Conservation (phyloP, 331 rosid species). For the Dryas integrifolia region DNA sequence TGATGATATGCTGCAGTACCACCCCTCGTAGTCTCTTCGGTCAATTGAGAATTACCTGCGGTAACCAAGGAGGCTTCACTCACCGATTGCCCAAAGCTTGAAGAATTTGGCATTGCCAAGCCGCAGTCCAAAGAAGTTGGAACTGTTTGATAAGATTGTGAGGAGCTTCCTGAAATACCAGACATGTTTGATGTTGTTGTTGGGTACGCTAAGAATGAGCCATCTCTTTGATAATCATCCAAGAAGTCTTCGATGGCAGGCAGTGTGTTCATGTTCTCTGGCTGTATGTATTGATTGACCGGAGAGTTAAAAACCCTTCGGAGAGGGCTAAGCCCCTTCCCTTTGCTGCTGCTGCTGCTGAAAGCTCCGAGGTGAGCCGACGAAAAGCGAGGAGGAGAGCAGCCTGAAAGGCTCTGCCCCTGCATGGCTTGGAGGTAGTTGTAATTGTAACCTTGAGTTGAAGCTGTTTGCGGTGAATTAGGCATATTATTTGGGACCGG, state of each 20-base stretch:
- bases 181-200: conserved; percentile 29
- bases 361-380: conserved; percentile 52
- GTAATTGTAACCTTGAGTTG: conserved; percentile 39
- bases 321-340: conserved; percentile 85
- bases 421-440: conserved; percentile 57
- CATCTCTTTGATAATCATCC: conserved; percentile 53
- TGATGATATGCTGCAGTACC: conserved; percentile 31
- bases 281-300: conserved; percentile 57
- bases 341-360: conserved; percentile 46
- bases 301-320: conserved; percentile 74
- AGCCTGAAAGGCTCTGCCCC: conserved; percentile 46
- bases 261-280: conserved; percentile 49
- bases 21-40: conserved; percentile 40
- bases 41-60: conserved; percentile 31
- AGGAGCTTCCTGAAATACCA: conserved; percentile 19
- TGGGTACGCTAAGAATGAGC: conserved; percentile 13
- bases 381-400: conserved; percentile 64
- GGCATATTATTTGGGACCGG: conserved; percentile 57
- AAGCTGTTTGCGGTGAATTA: conserved; percentile 45
- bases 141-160: conserved; percentile 37
- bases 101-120: conserved; percentile 3
- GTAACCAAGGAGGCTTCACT: conserved; percentile 45
- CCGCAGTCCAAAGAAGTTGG: conserved; percentile 12
- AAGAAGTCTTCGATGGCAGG: conserved; percentile 69
- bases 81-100: conserved; percentile 39